A percentile compares a stretch with the other conserved stretches of the same genome.
phyloP scores from a whole-genome alignment of 805 yeast genomes.

The Candida quercuum region DNA sequence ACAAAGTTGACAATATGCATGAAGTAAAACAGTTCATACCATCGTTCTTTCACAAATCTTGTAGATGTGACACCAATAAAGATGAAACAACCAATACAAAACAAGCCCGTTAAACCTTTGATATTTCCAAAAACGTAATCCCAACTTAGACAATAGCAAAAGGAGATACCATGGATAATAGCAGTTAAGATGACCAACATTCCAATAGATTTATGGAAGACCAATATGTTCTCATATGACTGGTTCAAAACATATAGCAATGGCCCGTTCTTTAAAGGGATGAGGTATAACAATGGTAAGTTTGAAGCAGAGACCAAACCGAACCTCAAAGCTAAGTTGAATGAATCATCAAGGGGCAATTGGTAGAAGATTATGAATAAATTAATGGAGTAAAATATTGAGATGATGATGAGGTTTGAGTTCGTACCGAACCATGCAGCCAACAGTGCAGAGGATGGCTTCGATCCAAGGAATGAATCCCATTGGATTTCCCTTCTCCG shows the following conservation, averaged over 20 bases:
- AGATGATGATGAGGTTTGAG: constrained; percentile 9
- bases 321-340: constrained; percentile 20
- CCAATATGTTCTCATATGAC: constrained; percentile 20
- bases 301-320: constrained; percentile 23
- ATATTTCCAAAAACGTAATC: constrained; percentile 8
- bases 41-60: constrained; percentile 9
- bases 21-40: constrained; percentile 19
- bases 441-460: constrained; percentile 3
- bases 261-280: constrained; percentile 23
- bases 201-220: constrained; percentile 23
- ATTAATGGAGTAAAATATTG: constrained; percentile 12
- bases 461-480: neutral
- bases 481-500: neutral
- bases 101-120: constrained; percentile 13
- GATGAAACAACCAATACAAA: constrained; percentile 7
- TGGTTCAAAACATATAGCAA: constrained; percentile 12
- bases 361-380: constrained; percentile 9
- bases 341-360: constrained; percentile 19
- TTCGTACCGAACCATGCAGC: constrained; percentile 14
- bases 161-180: constrained; percentile 13
- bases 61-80: constrained; percentile 13
- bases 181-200: constrained; percentile 14
- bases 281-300: constrained; percentile 21
- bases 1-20: constrained; percentile 14
- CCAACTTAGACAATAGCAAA: constrained; percentile 18